A percentile compares a stretch with the other conserved stretches of the same genome.
Conservation (phyloP, 352 stramenopile species). For the Phytophthora agathidicida region DNA sequence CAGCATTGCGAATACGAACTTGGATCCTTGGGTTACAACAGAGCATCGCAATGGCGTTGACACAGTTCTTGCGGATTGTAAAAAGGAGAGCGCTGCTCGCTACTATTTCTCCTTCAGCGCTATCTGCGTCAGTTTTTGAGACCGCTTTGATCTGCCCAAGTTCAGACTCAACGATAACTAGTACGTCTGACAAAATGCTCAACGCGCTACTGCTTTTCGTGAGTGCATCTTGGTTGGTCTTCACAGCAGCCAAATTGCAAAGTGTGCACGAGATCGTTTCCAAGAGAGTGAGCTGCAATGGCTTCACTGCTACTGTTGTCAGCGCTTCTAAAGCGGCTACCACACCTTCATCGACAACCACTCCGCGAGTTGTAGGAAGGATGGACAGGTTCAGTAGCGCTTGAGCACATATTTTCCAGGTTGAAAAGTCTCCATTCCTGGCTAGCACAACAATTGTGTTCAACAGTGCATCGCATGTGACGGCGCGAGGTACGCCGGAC, state of each 20-base stretch:
- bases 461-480: slow-evolving; percentile 74
- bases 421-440: slow-evolving; percentile 34
- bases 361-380: slow-evolving; percentile 68
- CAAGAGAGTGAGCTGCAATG: slow-evolving; percentile 41
- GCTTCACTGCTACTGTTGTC: slow-evolving; percentile 24
- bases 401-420: slow-evolving; percentile 49
- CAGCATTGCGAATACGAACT: slow-evolving; percentile 51
- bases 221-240: slow-evolving; percentile 64
- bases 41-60: slow-evolving; percentile 67
- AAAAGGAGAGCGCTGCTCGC: slow-evolving; percentile 29
- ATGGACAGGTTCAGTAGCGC: slow-evolving; percentile 84
- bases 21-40: slow-evolving; percentile 81
- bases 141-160: slow-evolving; percentile 26
- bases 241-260: slow-evolving; percentile 65
- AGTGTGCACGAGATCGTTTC: slow-evolving; percentile 58
- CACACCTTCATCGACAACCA: slow-evolving; percentile 78
- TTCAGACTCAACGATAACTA: slow-evolving; percentile 32
- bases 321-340: slow-evolving; percentile 64
- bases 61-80: slow-evolving; percentile 64
- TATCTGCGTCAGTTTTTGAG: slow-evolving; percentile 20
- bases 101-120: slow-evolving; percentile 18
- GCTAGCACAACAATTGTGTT: slow-evolving; percentile 52
- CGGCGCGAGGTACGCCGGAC: slow-evolving; percentile 66
- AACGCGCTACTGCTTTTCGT: slow-evolving; percentile 68
- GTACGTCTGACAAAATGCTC: slow-evolving; percentile 53